phyloP scores from a whole-genome alignment of 805 yeast species.

The Groenewaldozyma tartarivorans region DNA sequence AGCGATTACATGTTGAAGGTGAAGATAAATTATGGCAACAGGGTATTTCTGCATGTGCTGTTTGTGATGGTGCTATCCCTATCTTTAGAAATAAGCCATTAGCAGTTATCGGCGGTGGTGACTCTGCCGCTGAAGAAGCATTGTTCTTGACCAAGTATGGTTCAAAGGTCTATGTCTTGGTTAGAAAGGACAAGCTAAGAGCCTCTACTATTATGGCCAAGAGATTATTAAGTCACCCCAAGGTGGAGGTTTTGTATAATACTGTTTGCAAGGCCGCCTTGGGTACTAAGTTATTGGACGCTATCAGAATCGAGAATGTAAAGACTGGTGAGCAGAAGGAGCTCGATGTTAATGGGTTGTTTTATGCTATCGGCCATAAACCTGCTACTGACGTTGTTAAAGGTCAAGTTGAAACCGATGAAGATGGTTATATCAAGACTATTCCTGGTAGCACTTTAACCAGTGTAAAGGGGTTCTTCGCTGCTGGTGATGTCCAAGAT shows the following conservation, averaged over 20 bases:
- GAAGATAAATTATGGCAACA: constrained; percentile 98
- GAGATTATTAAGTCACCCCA: constrained; percentile 75
- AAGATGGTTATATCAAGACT: constrained; percentile 79
- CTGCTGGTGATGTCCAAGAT: constrained; percentile 99
- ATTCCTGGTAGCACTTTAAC: constrained; percentile 84
- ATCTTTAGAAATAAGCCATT: constrained; percentile 96
- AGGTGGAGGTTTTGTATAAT: constrained; percentile 84
- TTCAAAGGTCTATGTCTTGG: constrained; percentile 86
- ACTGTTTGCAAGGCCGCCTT: constrained; percentile 79
- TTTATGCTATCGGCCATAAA: constrained; percentile 95
- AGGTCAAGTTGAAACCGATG: constrained; percentile 76
- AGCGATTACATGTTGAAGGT: constrained; percentile 88
- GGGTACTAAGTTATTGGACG: constrained; percentile 82
- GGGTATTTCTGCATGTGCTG: constrained; percentile 99
- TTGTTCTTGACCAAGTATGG: constrained; percentile 94
- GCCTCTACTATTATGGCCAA: constrained; percentile 97
- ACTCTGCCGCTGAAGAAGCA: constrained; percentile 99
- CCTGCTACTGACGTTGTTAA: constrained; percentile 85
- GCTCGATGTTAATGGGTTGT: constrained; percentile 77
- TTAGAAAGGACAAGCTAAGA: constrained; percentile 88
- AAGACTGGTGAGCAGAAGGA: constrained; percentile 61
- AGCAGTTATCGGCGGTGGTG: constrained; percentile 99
- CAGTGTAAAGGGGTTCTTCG: constrained; percentile 82
- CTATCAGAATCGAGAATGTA: constrained; percentile 58
- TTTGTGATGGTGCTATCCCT: constrained; percentile 99